Conservation (phyloP, 192 early-diverging fungal genomes). For the Entrophospora sp. region DNA sequence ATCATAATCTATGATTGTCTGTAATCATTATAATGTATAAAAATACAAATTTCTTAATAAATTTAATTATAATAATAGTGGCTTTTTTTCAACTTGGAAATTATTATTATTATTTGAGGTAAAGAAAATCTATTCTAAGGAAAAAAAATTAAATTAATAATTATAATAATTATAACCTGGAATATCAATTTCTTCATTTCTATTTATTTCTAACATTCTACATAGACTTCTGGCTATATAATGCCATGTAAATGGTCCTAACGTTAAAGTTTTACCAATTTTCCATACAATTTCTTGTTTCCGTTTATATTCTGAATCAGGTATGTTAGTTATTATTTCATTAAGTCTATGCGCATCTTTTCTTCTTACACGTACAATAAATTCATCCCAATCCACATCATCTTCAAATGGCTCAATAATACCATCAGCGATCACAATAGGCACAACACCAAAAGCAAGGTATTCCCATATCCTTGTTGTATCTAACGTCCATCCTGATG, state of each 20-base stretch:
- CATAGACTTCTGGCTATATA: conserved; percentile 35
- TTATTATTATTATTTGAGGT: no score
- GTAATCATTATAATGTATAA: no score
- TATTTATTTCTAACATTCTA: no score
- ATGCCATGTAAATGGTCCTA: conserved; percentile 39
- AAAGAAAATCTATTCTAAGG: no score
- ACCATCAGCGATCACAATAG: conserved; percentile 40
- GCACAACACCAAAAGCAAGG: conserved; percentile 42
- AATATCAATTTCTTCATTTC: no score
- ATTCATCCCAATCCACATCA: conserved; percentile 39
- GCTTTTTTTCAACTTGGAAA: no score
- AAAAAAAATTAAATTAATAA: no score
- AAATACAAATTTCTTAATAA: no score
- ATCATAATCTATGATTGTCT: no score
- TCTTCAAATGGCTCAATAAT: conserved; percentile 41
- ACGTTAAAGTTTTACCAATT: conserved; percentile 25
- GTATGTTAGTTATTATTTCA: conserved; percentile 21
- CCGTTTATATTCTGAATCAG: conserved; percentile 32
- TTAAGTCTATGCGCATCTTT: conserved; percentile 34
- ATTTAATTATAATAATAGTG: no score
- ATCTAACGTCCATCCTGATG: conserved; percentile 37
- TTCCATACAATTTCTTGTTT: conserved; percentile 32
- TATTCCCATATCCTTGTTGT: conserved; percentile 40
- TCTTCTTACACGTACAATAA: conserved; percentile 29
- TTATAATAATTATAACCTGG: no score